phyloP scores from a whole-genome alignment of 1,139 yeast species.

The Scheffersomyces parashehatae region DNA sequence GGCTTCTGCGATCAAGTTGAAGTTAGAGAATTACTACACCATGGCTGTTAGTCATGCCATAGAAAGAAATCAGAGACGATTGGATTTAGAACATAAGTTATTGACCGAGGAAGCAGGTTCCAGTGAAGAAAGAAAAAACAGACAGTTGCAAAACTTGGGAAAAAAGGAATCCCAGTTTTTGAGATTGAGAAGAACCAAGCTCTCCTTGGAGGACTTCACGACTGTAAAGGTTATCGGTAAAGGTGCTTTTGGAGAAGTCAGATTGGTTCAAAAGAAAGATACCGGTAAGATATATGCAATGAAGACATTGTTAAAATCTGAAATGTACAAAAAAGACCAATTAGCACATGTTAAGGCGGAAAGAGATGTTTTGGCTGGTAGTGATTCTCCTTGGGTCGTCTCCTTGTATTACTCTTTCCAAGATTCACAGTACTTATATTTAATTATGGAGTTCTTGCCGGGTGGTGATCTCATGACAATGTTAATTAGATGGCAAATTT shows the following conservation, averaged over 20 bases:
- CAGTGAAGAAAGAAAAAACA: slow-evolving; percentile 71
- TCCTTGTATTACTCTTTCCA: slow-evolving; percentile 80
- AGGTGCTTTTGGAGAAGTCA: slow-evolving; percentile 85
- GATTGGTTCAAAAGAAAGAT: slow-evolving; percentile 78
- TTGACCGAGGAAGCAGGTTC: slow-evolving; percentile 59
- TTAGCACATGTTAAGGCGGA: slow-evolving; percentile 84
- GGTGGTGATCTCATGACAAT: slow-evolving; percentile 89
- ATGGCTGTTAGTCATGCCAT: slow-evolving; percentile 79
- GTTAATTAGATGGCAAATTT: slow-evolving; percentile 84
- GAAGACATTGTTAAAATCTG: slow-evolving; percentile 76
- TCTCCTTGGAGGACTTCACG: slow-evolving; percentile 70
- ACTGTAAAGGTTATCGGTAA: slow-evolving; percentile 84
- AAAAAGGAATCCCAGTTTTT: slow-evolving; percentile 77
- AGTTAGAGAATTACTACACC: slow-evolving; percentile 72
- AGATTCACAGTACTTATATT: slow-evolving; percentile 70
- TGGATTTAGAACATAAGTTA: slow-evolving; percentile 68
- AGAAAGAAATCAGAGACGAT: slow-evolving; percentile 76
- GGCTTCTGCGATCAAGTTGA: slow-evolving; percentile 70
- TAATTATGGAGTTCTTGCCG: slow-evolving; percentile 82
- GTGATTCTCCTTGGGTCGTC: slow-evolving; percentile 88
- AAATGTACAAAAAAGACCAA: slow-evolving; percentile 83
- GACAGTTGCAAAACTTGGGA: slow-evolving; percentile 72
- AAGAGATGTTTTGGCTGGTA: slow-evolving; percentile 81
- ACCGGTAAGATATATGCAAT: slow-evolving; percentile 84
- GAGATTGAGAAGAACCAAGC: slow-evolving; percentile 71